A percentile compares a stretch with the other conserved stretches of the same genome.
phyloP scores from a whole-genome alignment of 805 yeast genomes.

The Zygosaccharomyces rouxii region DNA sequence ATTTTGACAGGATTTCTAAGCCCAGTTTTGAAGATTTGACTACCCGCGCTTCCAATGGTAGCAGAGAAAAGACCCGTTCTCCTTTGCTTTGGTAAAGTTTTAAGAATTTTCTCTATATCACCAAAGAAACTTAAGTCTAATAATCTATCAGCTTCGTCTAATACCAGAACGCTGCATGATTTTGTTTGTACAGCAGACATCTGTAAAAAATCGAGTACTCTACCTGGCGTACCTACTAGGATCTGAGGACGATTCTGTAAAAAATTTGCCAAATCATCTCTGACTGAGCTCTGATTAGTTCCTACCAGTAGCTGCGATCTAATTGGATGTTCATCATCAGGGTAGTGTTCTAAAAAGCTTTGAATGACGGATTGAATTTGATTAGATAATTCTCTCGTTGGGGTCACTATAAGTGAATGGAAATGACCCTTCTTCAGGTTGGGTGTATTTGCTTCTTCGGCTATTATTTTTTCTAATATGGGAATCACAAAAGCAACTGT shows the following conservation, averaged over 20 bases:
- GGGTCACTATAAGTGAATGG: conserved; percentile 65
- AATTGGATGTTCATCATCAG: conserved; percentile 42
- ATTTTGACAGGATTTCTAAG: conserved; percentile 89
- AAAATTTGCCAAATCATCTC: conserved; percentile 68
- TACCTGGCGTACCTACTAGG: conserved; percentile 88
- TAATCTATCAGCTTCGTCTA: conserved; percentile 92
- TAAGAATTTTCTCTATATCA: conserved; percentile 64
- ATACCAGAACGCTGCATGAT: conserved; percentile 65
- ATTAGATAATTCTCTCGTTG: conserved; percentile 61
- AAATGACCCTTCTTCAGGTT: conserved; percentile 57
- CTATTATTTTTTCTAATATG: conserved; percentile 58
- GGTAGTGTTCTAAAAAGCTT: conserved; percentile 52
- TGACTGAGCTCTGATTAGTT: conserved; percentile 49
- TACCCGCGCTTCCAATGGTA: conserved; percentile 79
- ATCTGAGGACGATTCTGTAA: conserved; percentile 59
- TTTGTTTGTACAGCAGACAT: conserved; percentile 53
- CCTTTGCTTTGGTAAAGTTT: conserved; percentile 78
- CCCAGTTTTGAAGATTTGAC: conserved; percentile 77
- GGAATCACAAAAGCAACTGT: conserved; percentile 90
- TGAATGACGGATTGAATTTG: conserved; percentile 69
- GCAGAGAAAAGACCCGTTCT: conserved; percentile 94
- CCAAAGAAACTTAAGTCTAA: conserved; percentile 70
- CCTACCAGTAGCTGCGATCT: conserved; percentile 56
- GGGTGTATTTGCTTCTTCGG: conserved; percentile 31
- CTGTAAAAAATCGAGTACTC: conserved; percentile 68